phyloP scores from a whole-genome alignment of 495 filamentous ascomycete genomes.

The Alectoria sarmentosa region DNA sequence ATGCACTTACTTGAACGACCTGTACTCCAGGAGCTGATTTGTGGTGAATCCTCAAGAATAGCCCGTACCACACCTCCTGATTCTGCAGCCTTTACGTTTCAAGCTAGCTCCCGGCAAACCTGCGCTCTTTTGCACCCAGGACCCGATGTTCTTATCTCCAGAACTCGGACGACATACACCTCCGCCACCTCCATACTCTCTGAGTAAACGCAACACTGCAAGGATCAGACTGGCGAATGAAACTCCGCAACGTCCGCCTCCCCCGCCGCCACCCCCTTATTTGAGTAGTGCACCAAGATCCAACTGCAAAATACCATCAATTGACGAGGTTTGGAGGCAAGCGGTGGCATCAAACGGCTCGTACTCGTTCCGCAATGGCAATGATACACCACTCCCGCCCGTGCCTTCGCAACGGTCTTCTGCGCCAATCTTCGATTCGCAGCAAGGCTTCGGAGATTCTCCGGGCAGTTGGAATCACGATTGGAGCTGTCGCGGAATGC shows the following conservation, averaged over 20 bases:
- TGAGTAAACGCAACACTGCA: not conserved
- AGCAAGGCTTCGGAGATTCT: not conserved
- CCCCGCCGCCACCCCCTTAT: not conserved
- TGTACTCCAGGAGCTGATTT: not conserved
- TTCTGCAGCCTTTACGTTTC: not conserved
- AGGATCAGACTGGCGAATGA: not conserved
- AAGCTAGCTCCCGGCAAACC: not conserved
- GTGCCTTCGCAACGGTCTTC: not conserved
- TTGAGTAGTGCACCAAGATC: not conserved
- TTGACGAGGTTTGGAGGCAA: not conserved
- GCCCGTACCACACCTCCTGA: not conserved
- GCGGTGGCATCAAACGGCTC: not conserved
- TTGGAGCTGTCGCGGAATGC: not conserved
- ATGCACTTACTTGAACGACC: not conserved
- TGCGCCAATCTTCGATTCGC: not conserved
- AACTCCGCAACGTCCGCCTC: not conserved
- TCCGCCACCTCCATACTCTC: conserved; percentile 1
- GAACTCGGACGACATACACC: not conserved
- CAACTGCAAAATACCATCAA: not conserved
- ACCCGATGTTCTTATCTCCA: not conserved
- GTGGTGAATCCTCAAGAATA: not conserved
- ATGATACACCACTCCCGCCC: not conserved
- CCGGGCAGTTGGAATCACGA: no score
- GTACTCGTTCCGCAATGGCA: not conserved
- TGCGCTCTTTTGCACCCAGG: not conserved